A percentile compares a stretch with the other conserved stretches of the same genome.
These are phyloP conservation scores for Hypholoma fasciculare DNA, from an alignment of 768 basidiomycete species.

Conservation along the genomic window DNA sequence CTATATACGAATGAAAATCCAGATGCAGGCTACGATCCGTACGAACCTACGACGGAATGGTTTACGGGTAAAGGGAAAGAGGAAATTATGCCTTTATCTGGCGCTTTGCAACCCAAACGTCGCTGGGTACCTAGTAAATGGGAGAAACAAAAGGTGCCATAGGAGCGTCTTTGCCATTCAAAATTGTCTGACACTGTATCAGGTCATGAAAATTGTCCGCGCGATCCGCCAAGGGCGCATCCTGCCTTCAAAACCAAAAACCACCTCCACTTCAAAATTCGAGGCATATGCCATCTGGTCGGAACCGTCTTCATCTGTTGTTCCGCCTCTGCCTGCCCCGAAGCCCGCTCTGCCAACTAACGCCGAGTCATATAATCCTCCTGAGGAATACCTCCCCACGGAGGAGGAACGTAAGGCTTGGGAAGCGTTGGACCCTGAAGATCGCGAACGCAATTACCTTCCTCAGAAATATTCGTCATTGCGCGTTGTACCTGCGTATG, in stretches of 20 bases:
- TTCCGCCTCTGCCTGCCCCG: slow-evolving; percentile 91
- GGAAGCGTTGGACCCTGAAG: slow-evolving; percentile 83
- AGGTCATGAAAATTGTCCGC: slow-evolving; percentile 99
- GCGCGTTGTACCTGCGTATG: slow-evolving; percentile 90
- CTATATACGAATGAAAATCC: slow-evolving; percentile 92
- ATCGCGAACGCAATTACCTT: slow-evolving; percentile 86
- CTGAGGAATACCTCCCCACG: slow-evolving; percentile 92
- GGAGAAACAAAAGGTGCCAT: slow-evolving; percentile 94
- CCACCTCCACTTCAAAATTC: slow-evolving; percentile 48
- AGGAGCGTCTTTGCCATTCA: not conserved
- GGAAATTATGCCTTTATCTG: slow-evolving; percentile 90
- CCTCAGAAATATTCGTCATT: slow-evolving; percentile 84
- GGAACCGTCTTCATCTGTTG: slow-evolving; percentile 67
- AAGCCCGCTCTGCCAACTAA: slow-evolving; percentile 88
- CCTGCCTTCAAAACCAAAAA: slow-evolving; percentile 83
- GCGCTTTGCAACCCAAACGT: slow-evolving; percentile 92
- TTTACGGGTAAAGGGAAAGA: slow-evolving; percentile 96
- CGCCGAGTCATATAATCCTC: slow-evolving; percentile 98
- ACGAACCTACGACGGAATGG: slow-evolving; percentile 94
- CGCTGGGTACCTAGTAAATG: slow-evolving; percentile 98
- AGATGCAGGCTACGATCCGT: slow-evolving; percentile 87
- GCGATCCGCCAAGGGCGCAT: slow-evolving; percentile 97
- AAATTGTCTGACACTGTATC: slow-evolving; percentile 8
- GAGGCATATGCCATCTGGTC: slow-evolving; percentile 91
- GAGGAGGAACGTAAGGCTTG: slow-evolving; percentile 80